phyloP scores from a whole-genome alignment of 108 stramenopile genomes.

The Mediolabrus comicus region DNA sequence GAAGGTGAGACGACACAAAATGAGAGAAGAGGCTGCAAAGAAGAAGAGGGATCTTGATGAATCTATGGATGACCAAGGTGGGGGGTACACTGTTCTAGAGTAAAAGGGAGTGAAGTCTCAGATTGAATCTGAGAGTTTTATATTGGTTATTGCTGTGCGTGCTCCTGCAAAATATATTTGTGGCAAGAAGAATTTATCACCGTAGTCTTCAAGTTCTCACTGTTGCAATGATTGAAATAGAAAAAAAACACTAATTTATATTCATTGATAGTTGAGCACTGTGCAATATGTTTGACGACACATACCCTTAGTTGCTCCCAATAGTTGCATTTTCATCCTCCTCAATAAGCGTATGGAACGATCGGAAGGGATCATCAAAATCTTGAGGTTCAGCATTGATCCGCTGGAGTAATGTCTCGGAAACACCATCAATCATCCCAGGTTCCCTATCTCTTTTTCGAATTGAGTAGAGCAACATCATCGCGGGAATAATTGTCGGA shows the following conservation, averaged over 20 bases:
- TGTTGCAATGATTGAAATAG: background rate
- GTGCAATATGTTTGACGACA: no score
- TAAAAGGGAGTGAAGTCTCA: slow-evolving; percentile 1
- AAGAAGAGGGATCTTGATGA: slow-evolving; percentile 37
- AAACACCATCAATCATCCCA: slow-evolving; percentile 26
- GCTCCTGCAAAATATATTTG: background rate
- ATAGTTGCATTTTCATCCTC: slow-evolving; percentile 27
- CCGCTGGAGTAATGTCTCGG: slow-evolving; percentile 20
- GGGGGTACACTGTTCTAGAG: slow-evolving; percentile 30
- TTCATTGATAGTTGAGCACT: background rate
- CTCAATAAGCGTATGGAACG: slow-evolving; percentile 9
- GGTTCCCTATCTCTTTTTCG: slow-evolving; percentile 49
- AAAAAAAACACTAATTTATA: background rate
- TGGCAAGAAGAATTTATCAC: background rate
- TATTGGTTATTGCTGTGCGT: background rate
- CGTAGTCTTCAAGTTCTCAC: background rate
- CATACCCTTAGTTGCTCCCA: background rate
- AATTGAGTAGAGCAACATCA: slow-evolving; percentile 51
- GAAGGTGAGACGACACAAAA: slow-evolving; percentile 52
- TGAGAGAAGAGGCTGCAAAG: slow-evolving; percentile 40
- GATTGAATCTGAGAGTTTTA: background rate
- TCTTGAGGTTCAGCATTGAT: slow-evolving; percentile 14
- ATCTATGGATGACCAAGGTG: slow-evolving; percentile 21
- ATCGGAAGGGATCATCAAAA: slow-evolving; percentile 12
- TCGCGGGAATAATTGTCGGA: slow-evolving; percentile 33